Base-by-base conservation (phyloP, 306 rosid genomes). In the Canavalia gladiata region DNA sequence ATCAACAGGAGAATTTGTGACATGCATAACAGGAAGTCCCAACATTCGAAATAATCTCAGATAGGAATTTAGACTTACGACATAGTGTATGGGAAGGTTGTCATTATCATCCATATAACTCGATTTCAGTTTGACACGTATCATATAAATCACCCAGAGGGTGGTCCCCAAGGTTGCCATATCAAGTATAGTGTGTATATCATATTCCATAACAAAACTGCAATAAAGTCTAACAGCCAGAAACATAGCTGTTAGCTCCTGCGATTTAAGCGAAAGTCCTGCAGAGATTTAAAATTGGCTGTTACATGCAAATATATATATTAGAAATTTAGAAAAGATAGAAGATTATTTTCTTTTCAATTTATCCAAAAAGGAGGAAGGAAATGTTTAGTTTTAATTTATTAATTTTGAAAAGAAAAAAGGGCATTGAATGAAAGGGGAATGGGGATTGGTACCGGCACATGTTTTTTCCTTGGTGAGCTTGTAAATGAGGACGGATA, bases 181-280 rank as follows among this genome's bases (percentile, higher is more conserved):
- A 77, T 92, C 97, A 52, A 92, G 92, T 74, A 92, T 3, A 41
- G 97, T 92, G 81, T 92, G 97, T 43, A 92, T 89, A 70, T 92
- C 97, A 81, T 86, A 92, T 84, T 92, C 97, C 91, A 92, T 90
- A 6, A 90, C 97, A 82, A 90, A 87, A 85, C 97, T 92, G 87
- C 92, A 90, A 76, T 87, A 92, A 8, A 92, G 90, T 80, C 94
- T 90, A 60, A 85, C 94, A 73, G 86, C 94, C 30, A 92, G 85
- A 87, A 92, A 92, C 55, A 83, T 43, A 43, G 97, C 97, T 35
- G 97, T 92, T 67, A 92, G 84, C 56, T 90, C 97, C 89, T 92
- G 97, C 10, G 97, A 88, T 74, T 90, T 92, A 18, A 92, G 92
- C 6, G 97, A 92, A 74, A 92, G 89, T 28, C 97, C 97, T 92